Evolutionary conservation across 768 basidiomycete genomes (phyloP).

Genomic region (Leucosporidium scottii): DNA sequence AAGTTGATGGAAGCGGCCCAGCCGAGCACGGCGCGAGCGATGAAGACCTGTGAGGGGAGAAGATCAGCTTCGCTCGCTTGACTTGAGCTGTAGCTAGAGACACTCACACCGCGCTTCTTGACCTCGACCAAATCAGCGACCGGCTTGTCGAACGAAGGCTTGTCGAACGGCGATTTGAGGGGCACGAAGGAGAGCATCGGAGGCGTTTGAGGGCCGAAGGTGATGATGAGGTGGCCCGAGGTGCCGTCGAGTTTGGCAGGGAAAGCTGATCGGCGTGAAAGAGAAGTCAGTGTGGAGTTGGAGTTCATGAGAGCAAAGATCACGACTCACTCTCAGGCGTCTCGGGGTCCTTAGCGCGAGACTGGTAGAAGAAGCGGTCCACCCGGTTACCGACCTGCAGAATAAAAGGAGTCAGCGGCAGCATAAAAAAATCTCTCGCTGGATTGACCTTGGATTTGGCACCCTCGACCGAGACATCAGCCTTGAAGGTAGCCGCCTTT

Average conservation of each 20-base stretch:
- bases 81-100: no score
- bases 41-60: conserved; percentile 34
- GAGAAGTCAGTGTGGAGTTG: background rate
- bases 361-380: conserved; percentile 41
- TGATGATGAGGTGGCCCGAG: conserved; percentile 42
- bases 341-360: conserved; percentile 41
- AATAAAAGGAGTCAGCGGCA: conserved; percentile 7
- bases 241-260: conserved; percentile 42
- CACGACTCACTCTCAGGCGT: conserved; percentile 39
- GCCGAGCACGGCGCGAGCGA: conserved; percentile 43
- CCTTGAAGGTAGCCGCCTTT: conserved; percentile 43
- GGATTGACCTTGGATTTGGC: conserved; percentile 34
- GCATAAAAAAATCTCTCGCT: conserved; percentile 37
- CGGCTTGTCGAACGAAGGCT: conserved; percentile 36
- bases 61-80: no score
- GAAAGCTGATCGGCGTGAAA: conserved; percentile 37
- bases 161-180: conserved; percentile 31
- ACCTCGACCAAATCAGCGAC: conserved; percentile 46
- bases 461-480: conserved; percentile 44
- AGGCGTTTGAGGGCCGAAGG: conserved; percentile 35
- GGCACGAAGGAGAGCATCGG: conserved; percentile 37
- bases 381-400: conserved; percentile 41
- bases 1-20: conserved; percentile 44
- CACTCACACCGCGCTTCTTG: conserved; percentile 40
- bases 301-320: background rate